Evolutionary conservation across 73 alveolate genomes (phyloP).

Genomic region (Paramecium primaurelia): DNA sequence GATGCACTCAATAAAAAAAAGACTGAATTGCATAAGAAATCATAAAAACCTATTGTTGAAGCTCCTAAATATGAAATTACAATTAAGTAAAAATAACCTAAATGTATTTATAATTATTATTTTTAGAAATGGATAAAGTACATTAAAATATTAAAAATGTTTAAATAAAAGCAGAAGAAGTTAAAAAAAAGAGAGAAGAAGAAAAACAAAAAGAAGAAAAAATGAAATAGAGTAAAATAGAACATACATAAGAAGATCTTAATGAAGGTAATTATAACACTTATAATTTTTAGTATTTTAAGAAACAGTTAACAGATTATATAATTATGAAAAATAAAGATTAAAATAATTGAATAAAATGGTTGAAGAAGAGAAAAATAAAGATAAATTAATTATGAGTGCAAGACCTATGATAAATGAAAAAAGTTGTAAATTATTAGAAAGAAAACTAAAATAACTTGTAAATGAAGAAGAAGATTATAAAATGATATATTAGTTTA

Average conservation of each 20-base stretch:
- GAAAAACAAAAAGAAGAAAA: not conserved
- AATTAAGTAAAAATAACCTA: not conserved
- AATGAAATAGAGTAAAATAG: not conserved
- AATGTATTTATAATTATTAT: not conserved
- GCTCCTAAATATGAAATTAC: not conserved
- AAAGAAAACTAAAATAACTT: not conserved
- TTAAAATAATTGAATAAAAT: not conserved
- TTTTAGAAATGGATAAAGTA: not conserved
- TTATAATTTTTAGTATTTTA: not conserved
- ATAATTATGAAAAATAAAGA: not conserved
- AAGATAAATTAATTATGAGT: not conserved
- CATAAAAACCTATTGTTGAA: not conserved
- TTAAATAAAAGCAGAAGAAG: not conserved
- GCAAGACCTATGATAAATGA: not conserved
- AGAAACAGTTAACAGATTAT: not conserved
- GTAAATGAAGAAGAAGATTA: not conserved
- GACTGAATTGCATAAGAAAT: not conserved
- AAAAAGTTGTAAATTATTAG: not conserved
- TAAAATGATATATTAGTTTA: not conserved
- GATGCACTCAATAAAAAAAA: slow-evolving; percentile 6
- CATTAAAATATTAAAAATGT: not conserved
- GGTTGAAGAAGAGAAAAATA: not conserved
- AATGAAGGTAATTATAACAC: not conserved
- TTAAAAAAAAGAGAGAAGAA: not conserved
- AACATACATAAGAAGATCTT: not conserved